These are phyloP conservation scores for Posidonia oceanica DNA, from an alignment of 116 monocot genomes.

Conservation along the genomic window DNA sequence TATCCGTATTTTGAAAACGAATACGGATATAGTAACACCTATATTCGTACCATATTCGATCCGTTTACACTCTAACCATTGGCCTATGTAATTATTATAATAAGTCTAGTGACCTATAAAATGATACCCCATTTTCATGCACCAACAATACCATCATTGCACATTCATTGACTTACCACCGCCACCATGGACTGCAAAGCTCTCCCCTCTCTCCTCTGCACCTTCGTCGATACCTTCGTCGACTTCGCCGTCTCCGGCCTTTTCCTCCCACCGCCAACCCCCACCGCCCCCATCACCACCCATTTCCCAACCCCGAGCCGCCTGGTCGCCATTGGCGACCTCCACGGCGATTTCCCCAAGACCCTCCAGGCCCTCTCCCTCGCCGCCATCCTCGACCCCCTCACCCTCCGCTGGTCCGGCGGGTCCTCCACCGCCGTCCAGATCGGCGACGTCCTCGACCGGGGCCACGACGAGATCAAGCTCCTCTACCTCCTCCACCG, in stretches of 20 bases:
- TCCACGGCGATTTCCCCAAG: slow-evolving; percentile 85
- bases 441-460: slow-evolving; percentile 87
- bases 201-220: slow-evolving; percentile 47
- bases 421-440: slow-evolving; percentile 60
- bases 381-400: slow-evolving; percentile 50
- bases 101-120: no score
- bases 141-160: no score
- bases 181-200: slow-evolving; percentile 16
- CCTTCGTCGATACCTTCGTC: slow-evolving; percentile 91
- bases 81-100: no score
- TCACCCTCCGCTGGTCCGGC: slow-evolving; percentile 45
- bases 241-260: slow-evolving; percentile 80
- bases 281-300: slow-evolving; percentile 5
- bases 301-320: slow-evolving; percentile 37
- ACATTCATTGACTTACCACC: no score
- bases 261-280: slow-evolving; percentile 40
- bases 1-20: no score
- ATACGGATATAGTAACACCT: no score
- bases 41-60: no score
- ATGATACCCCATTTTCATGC: no score
- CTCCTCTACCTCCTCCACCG: slow-evolving; percentile 75
- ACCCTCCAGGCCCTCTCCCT: slow-evolving; percentile 45
- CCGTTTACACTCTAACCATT: no score
- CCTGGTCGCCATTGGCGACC: slow-evolving; percentile 89
- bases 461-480: slow-evolving; percentile 76